Percentiles rank a stretch among this genome's conserved stretches.
phyloP scores from a whole-genome alignment of 768 basidiomycete genomes.

The Suillus subalutaceus region DNA sequence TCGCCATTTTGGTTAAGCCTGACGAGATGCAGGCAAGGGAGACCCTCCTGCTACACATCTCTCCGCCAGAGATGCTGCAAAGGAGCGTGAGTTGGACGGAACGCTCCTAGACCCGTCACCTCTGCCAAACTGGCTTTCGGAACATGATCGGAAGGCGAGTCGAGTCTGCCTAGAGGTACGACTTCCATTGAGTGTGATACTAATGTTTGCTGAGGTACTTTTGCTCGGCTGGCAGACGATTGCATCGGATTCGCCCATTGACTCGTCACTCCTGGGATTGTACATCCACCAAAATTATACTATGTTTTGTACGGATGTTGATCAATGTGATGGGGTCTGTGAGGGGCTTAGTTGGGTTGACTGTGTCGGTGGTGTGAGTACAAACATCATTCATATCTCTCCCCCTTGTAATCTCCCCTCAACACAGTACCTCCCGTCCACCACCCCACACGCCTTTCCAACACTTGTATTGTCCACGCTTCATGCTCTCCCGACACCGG shows the following conservation, averaged over 20 bases:
- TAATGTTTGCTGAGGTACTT: neutral
- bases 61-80: conserved; percentile 63
- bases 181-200: conserved; percentile 4
- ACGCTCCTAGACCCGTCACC: conserved; percentile 54
- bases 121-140: conserved; percentile 59
- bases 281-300: conserved; percentile 96
- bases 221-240: conserved; percentile 48
- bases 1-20: neutral
- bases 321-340: conserved; percentile 68
- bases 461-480: conserved; percentile 79
- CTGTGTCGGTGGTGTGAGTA: conserved; percentile 58
- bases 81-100: conserved; percentile 59
- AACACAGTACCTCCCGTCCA: conserved; percentile 64
- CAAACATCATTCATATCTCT: neutral
- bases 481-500: conserved; percentile 88
- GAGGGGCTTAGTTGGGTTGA: conserved; percentile 84
- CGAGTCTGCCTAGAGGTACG: conserved; percentile 78
- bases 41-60: conserved; percentile 63
- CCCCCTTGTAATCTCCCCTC: neutral
- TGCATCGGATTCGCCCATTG: conserved; percentile 86
- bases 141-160: conserved; percentile 68
- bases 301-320: conserved; percentile 78
- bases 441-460: conserved; percentile 83
- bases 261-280: conserved; percentile 83
- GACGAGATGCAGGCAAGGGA: conserved; percentile 60